A percentile compares a stretch with the other conserved stretches of the same genome.
Conservation (phyloP, 495 filamentous ascomycete species). For the Tirmania nivea region DNA sequence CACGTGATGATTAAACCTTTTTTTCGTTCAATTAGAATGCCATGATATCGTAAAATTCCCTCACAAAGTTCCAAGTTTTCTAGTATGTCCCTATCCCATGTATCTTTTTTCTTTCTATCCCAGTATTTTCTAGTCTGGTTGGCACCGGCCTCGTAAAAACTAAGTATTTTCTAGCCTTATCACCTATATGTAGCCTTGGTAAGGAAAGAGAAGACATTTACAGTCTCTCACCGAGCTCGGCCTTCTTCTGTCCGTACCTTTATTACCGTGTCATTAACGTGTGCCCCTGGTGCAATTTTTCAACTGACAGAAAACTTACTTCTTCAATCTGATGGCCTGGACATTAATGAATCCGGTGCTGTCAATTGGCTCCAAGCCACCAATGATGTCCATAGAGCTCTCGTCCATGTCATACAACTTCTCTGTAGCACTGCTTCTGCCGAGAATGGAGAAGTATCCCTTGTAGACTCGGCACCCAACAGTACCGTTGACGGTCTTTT, state of each 20-base stretch:
- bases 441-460: slow-evolving; percentile 51
- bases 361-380: slow-evolving; percentile 49
- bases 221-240: slow-evolving; percentile 14
- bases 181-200: no score
- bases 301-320: slow-evolving; percentile 25
- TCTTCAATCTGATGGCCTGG: slow-evolving; percentile 71
- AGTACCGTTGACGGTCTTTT: slow-evolving; percentile 46
- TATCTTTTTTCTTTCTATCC: no score
- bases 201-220: slow-evolving; percentile 1
- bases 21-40: no score
- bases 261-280: not conserved
- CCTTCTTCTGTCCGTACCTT: slow-evolving; percentile 15
- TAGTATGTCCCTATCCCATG: no score
- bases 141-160: no score
- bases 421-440: slow-evolving; percentile 51
- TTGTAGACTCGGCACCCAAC: slow-evolving; percentile 59
- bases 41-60: no score
- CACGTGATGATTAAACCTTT: no score
- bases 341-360: slow-evolving; percentile 58
- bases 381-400: slow-evolving; percentile 71
- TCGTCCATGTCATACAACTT: slow-evolving; percentile 72
- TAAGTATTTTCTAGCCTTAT: no score
- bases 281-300: not conserved
- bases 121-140: no score
- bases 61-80: no score